phyloP scores from a whole-genome alignment of 1,284 basidiomycete genomes.

The Cryptococcus neoformans region DNA sequence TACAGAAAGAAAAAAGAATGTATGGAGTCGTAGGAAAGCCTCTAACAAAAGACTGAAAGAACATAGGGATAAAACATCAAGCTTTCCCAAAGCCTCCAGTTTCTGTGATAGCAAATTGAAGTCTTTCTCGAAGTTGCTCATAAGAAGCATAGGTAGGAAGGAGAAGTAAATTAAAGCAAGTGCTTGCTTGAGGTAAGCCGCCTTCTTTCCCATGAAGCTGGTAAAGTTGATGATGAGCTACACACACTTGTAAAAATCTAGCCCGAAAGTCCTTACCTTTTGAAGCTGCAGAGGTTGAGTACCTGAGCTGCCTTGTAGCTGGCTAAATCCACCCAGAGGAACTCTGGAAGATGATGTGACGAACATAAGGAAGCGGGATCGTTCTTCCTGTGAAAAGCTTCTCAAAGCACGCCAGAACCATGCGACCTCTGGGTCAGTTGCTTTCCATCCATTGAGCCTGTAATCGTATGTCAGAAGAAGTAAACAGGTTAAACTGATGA shows the following conservation, averaged over 20 bases:
- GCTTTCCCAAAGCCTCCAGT: slow-evolving; percentile 83
- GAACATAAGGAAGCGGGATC: slow-evolving; percentile 94
- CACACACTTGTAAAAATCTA: background rate
- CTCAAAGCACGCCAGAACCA: slow-evolving; percentile 99
- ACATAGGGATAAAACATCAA: slow-evolving; percentile 1
- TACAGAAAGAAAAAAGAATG: too few relatives aligned
- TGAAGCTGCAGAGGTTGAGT: slow-evolving; percentile 97
- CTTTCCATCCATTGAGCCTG: slow-evolving; percentile 48
- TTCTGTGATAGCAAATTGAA: slow-evolving; percentile 87
- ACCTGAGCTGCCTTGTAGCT: slow-evolving; percentile 90
- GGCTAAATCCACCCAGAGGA: slow-evolving; percentile 87
- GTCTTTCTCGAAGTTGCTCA: slow-evolving; percentile 83
- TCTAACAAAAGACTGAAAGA: too few relatives aligned
- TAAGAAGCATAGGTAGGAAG: slow-evolving; percentile 88
- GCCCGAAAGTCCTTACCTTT: slow-evolving; percentile 50
- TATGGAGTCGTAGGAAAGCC: too few relatives aligned
- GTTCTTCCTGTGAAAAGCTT: slow-evolving; percentile 94
- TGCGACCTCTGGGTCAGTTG: slow-evolving; percentile 83
- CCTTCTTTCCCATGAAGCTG: slow-evolving; percentile 55
- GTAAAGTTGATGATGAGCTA: slow-evolving; percentile 20
- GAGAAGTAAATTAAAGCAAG: slow-evolving; percentile 59
- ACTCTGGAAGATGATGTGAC: slow-evolving; percentile 91
- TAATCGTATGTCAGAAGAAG: background rate
- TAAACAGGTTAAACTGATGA: too few relatives aligned
- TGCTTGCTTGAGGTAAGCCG: slow-evolving; percentile 47